Conservation (phyloP, 345 rosid genomes). For the Trapa incisa region DNA sequence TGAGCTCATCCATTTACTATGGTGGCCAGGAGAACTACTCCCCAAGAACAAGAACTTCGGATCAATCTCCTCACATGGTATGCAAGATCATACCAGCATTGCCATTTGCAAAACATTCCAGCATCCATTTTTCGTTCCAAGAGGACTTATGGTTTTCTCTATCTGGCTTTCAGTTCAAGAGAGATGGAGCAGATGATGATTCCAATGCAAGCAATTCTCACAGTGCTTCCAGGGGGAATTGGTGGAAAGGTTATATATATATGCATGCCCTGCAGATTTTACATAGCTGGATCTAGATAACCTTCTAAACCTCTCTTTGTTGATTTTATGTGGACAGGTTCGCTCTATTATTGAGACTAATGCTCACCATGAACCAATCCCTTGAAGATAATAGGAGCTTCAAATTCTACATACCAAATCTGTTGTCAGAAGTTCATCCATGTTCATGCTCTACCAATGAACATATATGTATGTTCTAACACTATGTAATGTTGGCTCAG, state of each 20-base stretch:
- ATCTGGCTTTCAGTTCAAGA: slow-evolving; percentile 32
- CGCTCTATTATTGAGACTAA: slow-evolving; percentile 36
- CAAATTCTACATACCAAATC: neutral
- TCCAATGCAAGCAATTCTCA: slow-evolving; percentile 38
- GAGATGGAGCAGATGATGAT: slow-evolving; percentile 41
- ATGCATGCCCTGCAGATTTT: neutral
- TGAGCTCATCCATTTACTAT: slow-evolving; percentile 84
- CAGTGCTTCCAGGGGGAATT: slow-evolving; percentile 76
- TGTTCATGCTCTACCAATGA: neutral
- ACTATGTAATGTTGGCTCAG: too few species aligned
- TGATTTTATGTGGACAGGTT: slow-evolving; percentile 21
- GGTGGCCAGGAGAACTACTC: slow-evolving; percentile 91
- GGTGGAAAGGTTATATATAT: slow-evolving; percentile 62
- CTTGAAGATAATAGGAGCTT: too few species aligned
- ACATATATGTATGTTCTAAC: neutral
- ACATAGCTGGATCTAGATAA: neutral
- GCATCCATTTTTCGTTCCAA: too few species aligned
- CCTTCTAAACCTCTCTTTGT: neutral
- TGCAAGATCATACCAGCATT: slow-evolving; percentile 1
- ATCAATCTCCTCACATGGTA: slow-evolving; percentile 25
- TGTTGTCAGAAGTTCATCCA: neutral
- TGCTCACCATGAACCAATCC: neutral
- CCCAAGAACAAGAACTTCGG: slow-evolving; percentile 28
- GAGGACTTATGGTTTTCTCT: neutral
- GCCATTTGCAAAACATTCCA: too few species aligned